A percentile compares a stretch with the other conserved stretches of the same genome.
Evolutionary conservation across 2,329 filamentous ascomycete genomes (phyloP).

Genomic region (Pseudocercospora macadamiae): DNA sequence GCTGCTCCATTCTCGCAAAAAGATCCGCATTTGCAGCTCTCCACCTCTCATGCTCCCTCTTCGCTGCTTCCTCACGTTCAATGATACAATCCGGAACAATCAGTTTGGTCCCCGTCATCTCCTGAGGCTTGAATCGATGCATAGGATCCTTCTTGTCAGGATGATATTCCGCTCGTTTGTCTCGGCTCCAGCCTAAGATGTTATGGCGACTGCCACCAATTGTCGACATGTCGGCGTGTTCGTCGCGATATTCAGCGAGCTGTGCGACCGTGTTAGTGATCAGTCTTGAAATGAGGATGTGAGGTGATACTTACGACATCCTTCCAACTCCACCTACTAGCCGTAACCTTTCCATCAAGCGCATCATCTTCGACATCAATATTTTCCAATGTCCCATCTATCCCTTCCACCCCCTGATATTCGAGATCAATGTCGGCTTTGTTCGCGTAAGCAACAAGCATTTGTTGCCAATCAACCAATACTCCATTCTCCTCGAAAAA

Average conservation of each 20-base stretch:
- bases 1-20: background rate
- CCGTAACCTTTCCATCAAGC: constrained; percentile 1
- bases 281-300: background rate
- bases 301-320: background rate
- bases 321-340: constrained; percentile 7
- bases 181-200: constrained; percentile 18
- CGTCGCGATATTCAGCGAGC: background rate
- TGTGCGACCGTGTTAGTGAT: background rate
- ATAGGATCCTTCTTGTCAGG: background rate
- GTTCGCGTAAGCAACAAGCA: constrained; percentile 7
- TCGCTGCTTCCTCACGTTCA: background rate
- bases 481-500: background rate
- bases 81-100: background rate
- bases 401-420: background rate
- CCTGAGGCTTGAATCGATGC: constrained; percentile 1
- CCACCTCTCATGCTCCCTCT: background rate
- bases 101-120: background rate
- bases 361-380: background rate
- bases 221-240: background rate
- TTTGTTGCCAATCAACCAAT: constrained; percentile 6
- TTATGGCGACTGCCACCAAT: constrained; percentile 22
- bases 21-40: background rate
- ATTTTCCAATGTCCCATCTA: background rate
- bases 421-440: constrained; percentile 13
- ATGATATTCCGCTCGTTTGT: constrained; percentile 15